These are phyloP conservation scores for Alternaria dauci DNA, from an alignment of 2,329 filamentous ascomycete species.

Conservation along the genomic window DNA sequence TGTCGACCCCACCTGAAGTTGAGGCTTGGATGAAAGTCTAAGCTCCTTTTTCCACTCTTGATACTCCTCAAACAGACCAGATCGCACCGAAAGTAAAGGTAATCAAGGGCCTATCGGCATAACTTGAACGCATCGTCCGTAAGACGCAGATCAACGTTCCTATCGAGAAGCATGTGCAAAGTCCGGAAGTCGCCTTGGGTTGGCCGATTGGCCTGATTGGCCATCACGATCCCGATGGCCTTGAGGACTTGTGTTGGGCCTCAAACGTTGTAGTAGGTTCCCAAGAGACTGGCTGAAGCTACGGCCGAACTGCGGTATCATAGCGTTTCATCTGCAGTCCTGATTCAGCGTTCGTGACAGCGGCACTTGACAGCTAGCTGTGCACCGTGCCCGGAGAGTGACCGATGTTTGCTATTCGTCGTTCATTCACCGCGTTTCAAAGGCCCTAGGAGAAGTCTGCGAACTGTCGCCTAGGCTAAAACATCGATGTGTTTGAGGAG, in stretches of 20 bases:
- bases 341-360: not conserved
- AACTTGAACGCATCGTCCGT: not conserved
- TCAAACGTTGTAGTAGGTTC: not conserved
- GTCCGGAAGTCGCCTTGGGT: not conserved
- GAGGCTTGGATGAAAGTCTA: constrained; percentile 5
- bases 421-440: not conserved
- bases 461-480: constrained; percentile 1
- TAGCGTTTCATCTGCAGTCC: constrained; percentile 1
- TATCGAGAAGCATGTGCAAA: not conserved
- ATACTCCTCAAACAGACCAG: not conserved
- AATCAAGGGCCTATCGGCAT: not conserved
- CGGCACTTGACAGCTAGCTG: not conserved
- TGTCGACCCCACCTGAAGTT: constrained; percentile 2
- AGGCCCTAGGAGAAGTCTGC: constrained; percentile 1
- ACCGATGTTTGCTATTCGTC: constrained; percentile 1
- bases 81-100: not conserved
- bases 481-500: not conserved
- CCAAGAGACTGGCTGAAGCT: not conserved
- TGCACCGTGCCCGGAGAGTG: not conserved
- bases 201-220: constrained; percentile 3
- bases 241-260: not conserved
- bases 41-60: not conserved
- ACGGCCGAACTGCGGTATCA: not conserved
- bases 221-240: not conserved
- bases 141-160: not conserved